phyloP scores from a whole-genome alignment of 345 rosid species.

The Gossypium herbaceum region DNA sequence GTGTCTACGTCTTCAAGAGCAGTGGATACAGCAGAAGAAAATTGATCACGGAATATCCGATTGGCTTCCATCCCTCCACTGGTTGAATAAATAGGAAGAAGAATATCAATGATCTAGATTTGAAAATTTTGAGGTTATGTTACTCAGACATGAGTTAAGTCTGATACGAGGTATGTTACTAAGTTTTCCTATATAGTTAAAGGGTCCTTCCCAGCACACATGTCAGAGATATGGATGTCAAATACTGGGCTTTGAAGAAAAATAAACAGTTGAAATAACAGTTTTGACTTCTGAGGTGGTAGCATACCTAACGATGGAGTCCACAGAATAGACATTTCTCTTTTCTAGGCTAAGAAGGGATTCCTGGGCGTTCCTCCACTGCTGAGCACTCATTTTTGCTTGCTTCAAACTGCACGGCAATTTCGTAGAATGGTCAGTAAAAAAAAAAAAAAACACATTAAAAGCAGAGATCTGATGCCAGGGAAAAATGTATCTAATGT shows the following conservation, averaged over 20 bases:
- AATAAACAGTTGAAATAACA: background rate
- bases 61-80: constrained; percentile 85
- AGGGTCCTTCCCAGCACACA: background rate
- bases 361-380: constrained; percentile 87
- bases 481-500: constrained; percentile 2
- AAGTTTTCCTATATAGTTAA: background rate
- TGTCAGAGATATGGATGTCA: background rate
- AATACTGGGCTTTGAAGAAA: background rate
- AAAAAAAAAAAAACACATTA: background rate
- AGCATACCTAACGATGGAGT: constrained; percentile 74
- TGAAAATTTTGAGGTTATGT: background rate
- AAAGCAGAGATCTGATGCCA: background rate
- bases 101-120: constrained; percentile 1
- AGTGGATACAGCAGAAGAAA: constrained; percentile 74
- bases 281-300: background rate
- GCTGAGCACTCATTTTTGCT: constrained; percentile 71
- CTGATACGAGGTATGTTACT: background rate
- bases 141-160: background rate
- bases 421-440: constrained; percentile 18
- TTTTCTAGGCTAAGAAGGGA: constrained; percentile 76
- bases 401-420: constrained; percentile 53
- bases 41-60: constrained; percentile 50
- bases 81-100: constrained; percentile 14
- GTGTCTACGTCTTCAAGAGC: constrained; percentile 58
- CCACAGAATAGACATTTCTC: constrained; percentile 77